Evolutionary conservation across 805 yeast species (phyloP), one percentile per base, ranked within the genome.

Genomic region (Nakazawaea ernobii): DNA sequence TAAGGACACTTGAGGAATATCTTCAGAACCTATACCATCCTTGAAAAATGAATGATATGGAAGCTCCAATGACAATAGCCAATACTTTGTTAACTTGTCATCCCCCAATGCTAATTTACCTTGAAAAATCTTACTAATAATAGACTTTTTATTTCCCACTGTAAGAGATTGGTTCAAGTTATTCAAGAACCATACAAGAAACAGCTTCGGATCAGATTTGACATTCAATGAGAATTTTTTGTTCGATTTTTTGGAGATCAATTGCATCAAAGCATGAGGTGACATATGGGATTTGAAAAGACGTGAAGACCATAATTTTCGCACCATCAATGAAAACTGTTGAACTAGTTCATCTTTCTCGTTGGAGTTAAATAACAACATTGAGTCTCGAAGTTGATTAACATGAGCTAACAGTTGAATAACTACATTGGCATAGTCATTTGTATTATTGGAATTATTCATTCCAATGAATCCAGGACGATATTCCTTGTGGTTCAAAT

Each of bases 391-490:
- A 0, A 86, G 50, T 1, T 71, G 66, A 0, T 60, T 50, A 0
- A 81, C 62, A 59, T 86, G 95, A 1, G 79, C 60, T 6, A 86
- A 39, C 10, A 73, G 56, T 50, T 80, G 84, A 9, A 86, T 49
- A 0, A 82, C 58, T 1, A 77, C 85, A 53, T 81, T 84, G 32
- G 80, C 60, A 56, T 80, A 79, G 49, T 76, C 82, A 51, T 74
- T 77, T 8, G 59, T 59, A 35, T 71, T 68, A 37, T 75, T 65
- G 9, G 46, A 20, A 53, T 79, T 78, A 59, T 77, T 82, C 46
- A 86, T 53, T 0, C 92, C 90, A 30, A 86, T 68, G 54, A 69
- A 82, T 0, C 95, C 94, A 2, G 82, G 82, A 5, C 59, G 52
- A 55, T 84, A 86, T 2, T 59, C 45, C 14, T 68, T 65, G 9